Conservation (phyloP, 306 rosid genomes). For the Acacia melanoxylon region DNA sequence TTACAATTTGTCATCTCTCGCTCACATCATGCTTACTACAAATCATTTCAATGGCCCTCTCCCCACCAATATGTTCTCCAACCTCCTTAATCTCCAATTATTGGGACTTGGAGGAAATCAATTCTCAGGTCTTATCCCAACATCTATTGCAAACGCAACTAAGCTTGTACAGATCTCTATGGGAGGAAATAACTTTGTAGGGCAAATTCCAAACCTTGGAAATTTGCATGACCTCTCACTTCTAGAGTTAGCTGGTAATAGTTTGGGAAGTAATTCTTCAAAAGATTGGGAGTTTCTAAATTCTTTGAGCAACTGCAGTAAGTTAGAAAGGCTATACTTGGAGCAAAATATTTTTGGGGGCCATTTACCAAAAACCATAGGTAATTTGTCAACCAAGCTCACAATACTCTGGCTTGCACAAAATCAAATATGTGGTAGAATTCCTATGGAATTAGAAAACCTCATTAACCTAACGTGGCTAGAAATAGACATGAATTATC, state of each 20-base stretch:
- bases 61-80: not conserved
- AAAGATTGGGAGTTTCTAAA: not conserved
- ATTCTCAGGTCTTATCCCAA: slow-evolving; percentile 16
- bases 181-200: not conserved
- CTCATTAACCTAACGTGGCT: not conserved
- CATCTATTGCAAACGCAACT: not conserved
- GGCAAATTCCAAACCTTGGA: slow-evolving; percentile 6
- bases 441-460: not conserved
- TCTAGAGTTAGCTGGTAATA: fast-evolving
- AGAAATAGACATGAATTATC: not conserved
- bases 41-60: slow-evolving; percentile 1
- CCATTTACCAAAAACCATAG: not conserved
- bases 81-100: not conserved
- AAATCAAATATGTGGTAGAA: not conserved
- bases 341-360: not conserved
- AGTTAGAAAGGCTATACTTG: fast-evolving
- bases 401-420: fast-evolving
- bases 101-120: not conserved
- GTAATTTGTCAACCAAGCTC: not conserved
- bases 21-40: fast-evolving
- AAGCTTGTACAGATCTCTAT: not conserved
- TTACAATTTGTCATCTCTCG: not conserved
- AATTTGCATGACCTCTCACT: not conserved
- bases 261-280: not conserved
- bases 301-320: not conserved